Evolutionary conservation across 768 basidiomycete genomes (phyloP).

Genomic region (Panus rudis): DNA sequence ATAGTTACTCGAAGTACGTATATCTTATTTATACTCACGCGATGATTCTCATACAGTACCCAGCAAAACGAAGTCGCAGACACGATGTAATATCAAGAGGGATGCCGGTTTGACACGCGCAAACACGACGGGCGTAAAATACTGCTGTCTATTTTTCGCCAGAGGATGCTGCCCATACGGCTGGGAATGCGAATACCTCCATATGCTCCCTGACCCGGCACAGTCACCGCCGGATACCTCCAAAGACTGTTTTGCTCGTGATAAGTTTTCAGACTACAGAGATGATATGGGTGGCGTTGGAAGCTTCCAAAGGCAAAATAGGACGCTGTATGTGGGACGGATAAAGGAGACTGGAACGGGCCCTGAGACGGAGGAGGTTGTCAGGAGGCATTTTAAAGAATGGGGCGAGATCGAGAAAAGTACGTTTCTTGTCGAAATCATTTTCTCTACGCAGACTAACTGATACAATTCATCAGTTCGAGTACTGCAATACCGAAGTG

Average conservation of each 20-base stretch:
- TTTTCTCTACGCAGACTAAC: conserved; percentile 13
- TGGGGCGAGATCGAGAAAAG: conserved; percentile 93
- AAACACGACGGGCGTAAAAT: conserved; percentile 87
- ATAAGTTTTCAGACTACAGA: conserved; percentile 95
- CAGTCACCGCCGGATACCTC: conserved; percentile 79
- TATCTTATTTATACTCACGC: neutral
- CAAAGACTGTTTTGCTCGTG: conserved; percentile 94
- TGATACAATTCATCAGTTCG: conserved; percentile 47
- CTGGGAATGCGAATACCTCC: conserved; percentile 96
- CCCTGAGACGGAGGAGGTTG: conserved; percentile 85
- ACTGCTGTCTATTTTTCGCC: conserved; percentile 91
- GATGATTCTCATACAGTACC: neutral
- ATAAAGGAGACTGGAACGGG: conserved; percentile 90
- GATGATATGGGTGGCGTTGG: conserved; percentile 99
- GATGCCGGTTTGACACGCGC: conserved; percentile 94
- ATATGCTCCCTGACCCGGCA: conserved; percentile 71
- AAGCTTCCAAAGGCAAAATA: conserved; percentile 88
- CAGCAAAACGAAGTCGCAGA: conserved; percentile 92
- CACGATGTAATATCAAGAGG: conserved; percentile 79
- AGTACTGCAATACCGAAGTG: conserved; percentile 87
- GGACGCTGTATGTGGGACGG: conserved; percentile 90
- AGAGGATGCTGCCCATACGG: conserved; percentile 98
- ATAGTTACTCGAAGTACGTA: conserved; percentile 86
- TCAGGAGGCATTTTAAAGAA: conserved; percentile 88
- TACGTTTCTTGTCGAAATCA: conserved; percentile 33